Conservation (phyloP, 2,329 filamentous ascomycete species). For the Colletotrichum incanum region DNA sequence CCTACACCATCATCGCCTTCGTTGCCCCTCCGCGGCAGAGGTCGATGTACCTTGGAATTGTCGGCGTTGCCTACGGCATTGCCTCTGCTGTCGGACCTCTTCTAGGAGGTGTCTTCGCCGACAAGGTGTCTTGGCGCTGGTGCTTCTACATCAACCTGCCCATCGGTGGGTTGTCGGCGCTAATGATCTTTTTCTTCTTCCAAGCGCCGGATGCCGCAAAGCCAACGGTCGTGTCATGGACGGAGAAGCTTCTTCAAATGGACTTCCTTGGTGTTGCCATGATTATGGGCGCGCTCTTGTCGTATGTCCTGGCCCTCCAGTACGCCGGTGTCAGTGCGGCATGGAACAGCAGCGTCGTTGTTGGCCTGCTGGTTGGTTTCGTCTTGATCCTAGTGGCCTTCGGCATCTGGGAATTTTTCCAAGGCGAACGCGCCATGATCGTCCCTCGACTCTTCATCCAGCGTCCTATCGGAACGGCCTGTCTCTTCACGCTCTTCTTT, state of each 20-base stretch:
- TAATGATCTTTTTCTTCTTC: constrained; percentile 47
- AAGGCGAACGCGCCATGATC: constrained; percentile 61
- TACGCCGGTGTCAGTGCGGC: constrained; percentile 60
- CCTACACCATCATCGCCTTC: constrained; percentile 53
- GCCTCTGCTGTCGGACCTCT: constrained; percentile 53
- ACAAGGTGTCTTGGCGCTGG: constrained; percentile 46
- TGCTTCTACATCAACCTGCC: constrained; percentile 43
- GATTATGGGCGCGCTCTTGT: constrained; percentile 61
- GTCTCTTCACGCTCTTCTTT: constrained; percentile 57
- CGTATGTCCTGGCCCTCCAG: constrained; percentile 64
- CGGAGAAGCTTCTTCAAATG: constrained; percentile 49
- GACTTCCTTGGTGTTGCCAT: constrained; percentile 59
- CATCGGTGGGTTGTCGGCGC: constrained; percentile 50
- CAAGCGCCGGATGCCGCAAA: constrained; percentile 41
- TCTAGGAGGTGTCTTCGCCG: constrained; percentile 54
- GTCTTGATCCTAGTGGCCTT: constrained; percentile 51
- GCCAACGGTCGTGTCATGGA: constrained; percentile 42
- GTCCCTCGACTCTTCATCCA: constrained; percentile 60
- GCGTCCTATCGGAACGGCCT: constrained; percentile 57
- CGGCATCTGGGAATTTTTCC: constrained; percentile 57
- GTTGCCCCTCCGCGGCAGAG: constrained; percentile 49
- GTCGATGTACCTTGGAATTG: constrained; percentile 51
- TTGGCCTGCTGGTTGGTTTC: constrained; percentile 54
- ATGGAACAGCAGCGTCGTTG: constrained; percentile 61
- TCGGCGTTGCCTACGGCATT: constrained; percentile 52